phyloP scores from a whole-genome alignment of 208 protist genomes.

The Blastocrithidia nonstop region DNA sequence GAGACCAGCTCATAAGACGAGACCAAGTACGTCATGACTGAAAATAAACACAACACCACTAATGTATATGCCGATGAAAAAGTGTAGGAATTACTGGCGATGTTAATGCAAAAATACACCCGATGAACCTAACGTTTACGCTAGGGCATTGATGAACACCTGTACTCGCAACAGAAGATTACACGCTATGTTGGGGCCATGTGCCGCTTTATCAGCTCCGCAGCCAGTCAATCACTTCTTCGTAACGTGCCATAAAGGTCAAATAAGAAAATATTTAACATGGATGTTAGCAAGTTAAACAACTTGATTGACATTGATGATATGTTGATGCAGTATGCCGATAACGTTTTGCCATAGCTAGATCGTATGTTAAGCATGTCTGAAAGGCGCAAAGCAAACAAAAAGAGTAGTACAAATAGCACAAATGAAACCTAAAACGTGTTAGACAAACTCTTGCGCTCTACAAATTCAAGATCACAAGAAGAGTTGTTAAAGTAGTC shows the following conservation, averaged over 20 bases:
- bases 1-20: no score
- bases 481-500: background rate
- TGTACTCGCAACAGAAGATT: conserved; percentile 65
- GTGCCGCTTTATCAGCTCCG: conserved; percentile 56
- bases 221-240: no score
- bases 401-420: no score
- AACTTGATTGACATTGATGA: conserved; percentile 78
- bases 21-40: no score
- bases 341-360: conserved; percentile 58
- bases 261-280: no score
- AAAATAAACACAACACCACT: background rate
- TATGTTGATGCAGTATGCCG: conserved; percentile 42
- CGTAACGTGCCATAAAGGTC: no score
- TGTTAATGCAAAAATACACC: conserved; percentile 67
- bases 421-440: no score
- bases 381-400: no score
- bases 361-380: conserved; percentile 20
- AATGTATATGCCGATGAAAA: conserved; percentile 11
- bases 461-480: background rate
- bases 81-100: conserved; percentile 49
- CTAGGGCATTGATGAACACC: conserved; percentile 67
- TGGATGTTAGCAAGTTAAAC: no score
- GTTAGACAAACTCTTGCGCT: no score
- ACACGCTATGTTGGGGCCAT: conserved; percentile 71
- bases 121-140: conserved; percentile 56